Evolutionary conservation across 495 filamentous ascomycete genomes (phyloP).

Genomic region (Daldinia vernicosa): DNA sequence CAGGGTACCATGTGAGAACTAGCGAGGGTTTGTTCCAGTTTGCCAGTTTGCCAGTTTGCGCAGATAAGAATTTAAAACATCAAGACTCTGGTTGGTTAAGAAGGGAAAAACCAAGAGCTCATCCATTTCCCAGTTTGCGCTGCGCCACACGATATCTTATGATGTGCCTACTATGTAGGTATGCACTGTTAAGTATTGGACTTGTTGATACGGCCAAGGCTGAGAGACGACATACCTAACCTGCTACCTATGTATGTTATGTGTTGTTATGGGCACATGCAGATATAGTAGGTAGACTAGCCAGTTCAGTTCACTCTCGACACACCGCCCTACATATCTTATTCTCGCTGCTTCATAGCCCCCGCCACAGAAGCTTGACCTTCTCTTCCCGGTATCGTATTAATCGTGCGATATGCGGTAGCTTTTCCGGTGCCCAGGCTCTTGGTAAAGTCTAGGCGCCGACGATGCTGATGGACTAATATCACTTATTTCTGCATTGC

Average conservation of each 20-base stretch:
- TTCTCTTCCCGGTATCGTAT: slow-evolving; percentile 19
- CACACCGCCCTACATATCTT: background rate
- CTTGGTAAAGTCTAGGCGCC: slow-evolving; percentile 31
- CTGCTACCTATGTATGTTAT: too few relatives aligned
- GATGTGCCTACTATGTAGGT: background rate
- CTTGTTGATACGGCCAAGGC: background rate
- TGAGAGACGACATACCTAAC: background rate
- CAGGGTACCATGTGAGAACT: background rate
- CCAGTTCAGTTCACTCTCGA: background rate
- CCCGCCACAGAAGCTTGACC: slow-evolving; percentile 10
- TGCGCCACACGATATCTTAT: slow-evolving; percentile 6
- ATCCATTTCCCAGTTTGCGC: background rate
- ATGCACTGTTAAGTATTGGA: too few relatives aligned
- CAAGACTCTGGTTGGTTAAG: slow-evolving; percentile 1
- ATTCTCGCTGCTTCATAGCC: background rate
- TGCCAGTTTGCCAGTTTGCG: background rate
- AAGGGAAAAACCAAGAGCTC: background rate
- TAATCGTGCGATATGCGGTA: slow-evolving; percentile 2
- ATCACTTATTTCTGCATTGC: background rate
- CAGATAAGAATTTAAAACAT: background rate
- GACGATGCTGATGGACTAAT: background rate
- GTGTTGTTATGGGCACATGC: background rate
- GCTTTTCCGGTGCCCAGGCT: slow-evolving; percentile 27
- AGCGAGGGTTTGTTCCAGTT: background rate
- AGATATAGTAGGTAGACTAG: background rate